Evolutionary conservation across 2,329 filamentous ascomycete genomes (phyloP), one percentile per base, ranked within the genome.

Genomic region (Ophiostoma populinum): DNA sequence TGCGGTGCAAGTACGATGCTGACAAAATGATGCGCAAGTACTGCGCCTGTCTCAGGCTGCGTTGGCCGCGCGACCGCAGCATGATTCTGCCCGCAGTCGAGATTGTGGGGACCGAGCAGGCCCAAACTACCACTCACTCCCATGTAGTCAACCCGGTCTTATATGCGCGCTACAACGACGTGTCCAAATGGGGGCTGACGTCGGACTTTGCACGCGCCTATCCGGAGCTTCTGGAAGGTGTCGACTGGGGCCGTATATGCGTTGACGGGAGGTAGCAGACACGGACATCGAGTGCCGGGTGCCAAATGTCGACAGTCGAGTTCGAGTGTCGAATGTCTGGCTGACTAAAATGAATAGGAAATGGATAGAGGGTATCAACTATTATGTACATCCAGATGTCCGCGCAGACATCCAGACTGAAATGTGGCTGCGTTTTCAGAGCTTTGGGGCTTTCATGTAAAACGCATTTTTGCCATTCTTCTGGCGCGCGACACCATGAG

Each of bases 391-490:
- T n/a, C n/a, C n/a, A n/a, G n/a, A n/a, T n/a, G n/a, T n/a, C n/a
- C n/a, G n/a, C n/a, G n/a, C n/a, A n/a, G n/a, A n/a, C n/a, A n/a
- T n/a, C n/a, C n/a, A n/a, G n/a, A n/a, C n/a, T n/a, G n/a, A 30
- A 20, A 19, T 17, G n/a, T 20, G 5, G 7, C 19, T 21, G 8
- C 4, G 4, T 21, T 45, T 15, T 43, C 32, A 40, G 29, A 40
- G 4, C 25, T 30, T 38, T 6, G 33, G 8, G 5, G 36, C 15
- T 7, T 30, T 13, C 11, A 39, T 18, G 10, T 26, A 41, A 6
- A 41, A 39, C 4, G 31, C 27, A 18, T 39, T 41, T 7, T 35
- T 35, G 10, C 36, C 36, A 20, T 38, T 36, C 15, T 33, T 24
- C 17, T 38, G 36, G 6, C 17, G 24, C 15, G 32, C 33, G 2